Evolutionary conservation across 257 asterid genomes (phyloP).

Genomic region (Phtheirospermum japonicum): DNA sequence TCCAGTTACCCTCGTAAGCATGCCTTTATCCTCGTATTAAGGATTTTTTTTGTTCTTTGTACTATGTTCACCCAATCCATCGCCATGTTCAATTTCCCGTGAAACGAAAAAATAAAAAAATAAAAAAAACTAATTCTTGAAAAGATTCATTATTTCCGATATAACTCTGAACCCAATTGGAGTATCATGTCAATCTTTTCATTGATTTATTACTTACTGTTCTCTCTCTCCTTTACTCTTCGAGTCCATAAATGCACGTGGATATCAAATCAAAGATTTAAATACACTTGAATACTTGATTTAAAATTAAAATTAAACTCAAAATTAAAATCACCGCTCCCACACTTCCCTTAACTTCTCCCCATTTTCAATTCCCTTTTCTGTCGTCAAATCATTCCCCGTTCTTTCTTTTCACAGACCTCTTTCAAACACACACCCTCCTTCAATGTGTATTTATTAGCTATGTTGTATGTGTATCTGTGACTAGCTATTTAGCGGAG

Average conservation of each 20-base stretch:
- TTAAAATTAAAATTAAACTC: not conserved
- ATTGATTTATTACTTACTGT: not conserved
- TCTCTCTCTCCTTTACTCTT: not conserved
- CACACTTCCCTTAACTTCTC: conserved; percentile 21
- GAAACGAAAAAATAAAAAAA: not conserved
- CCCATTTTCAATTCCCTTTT: conserved; percentile 13
- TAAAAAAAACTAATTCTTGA: not conserved
- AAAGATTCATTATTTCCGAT: too few relatives aligned
- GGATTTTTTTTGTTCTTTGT: not conserved
- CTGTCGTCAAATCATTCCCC: conserved; percentile 23
- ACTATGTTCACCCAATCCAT: not conserved
- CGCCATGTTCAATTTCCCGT: not conserved
- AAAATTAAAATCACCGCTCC: conserved; percentile 20
- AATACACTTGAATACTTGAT: conserved; percentile 1
- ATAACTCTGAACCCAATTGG: not conserved
- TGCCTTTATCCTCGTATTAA: conserved; percentile 15
- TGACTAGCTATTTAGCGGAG: conserved; percentile 15
- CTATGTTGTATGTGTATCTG: conserved; percentile 12
- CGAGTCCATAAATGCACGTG: conserved; percentile 27
- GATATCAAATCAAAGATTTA: conserved; percentile 29
- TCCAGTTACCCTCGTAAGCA: not conserved
- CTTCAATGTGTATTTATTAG: not conserved
- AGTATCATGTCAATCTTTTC: not conserved
- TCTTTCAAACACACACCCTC: conserved; percentile 4
- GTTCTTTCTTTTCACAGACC: conserved; percentile 8